Conservation (phyloP, 495 filamentous ascomycete species). For the Aspergillus conjunctus region DNA sequence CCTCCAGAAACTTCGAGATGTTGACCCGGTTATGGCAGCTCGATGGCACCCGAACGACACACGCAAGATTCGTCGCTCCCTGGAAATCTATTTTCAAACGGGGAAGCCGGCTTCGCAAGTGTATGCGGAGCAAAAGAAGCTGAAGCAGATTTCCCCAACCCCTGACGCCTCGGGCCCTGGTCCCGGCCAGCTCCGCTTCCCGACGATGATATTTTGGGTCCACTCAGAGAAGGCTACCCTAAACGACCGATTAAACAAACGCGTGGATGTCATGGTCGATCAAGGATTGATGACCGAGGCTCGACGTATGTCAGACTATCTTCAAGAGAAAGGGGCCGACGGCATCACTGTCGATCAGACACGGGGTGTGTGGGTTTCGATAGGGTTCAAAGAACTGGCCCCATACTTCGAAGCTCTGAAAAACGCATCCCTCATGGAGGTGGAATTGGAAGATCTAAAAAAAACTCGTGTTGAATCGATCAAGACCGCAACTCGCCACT, state of each 20-base stretch:
- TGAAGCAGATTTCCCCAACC: constrained; percentile 31
- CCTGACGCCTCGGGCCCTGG: constrained; percentile 19
- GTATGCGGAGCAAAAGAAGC: constrained; percentile 70
- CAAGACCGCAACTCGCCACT: constrained; percentile 80
- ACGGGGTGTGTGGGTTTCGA: constrained; percentile 91
- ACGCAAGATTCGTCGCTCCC: constrained; percentile 84
- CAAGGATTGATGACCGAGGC: constrained; percentile 74
- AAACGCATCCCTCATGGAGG: constrained; percentile 31
- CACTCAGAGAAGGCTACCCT: constrained; percentile 70
- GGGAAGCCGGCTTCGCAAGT: constrained; percentile 81
- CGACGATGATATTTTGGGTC: constrained; percentile 82
- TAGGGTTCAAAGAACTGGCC: constrained; percentile 90
- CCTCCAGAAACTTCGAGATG: constrained; percentile 67
- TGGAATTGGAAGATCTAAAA: constrained; percentile 48
- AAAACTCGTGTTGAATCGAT: constrained; percentile 56
- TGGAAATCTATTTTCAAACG: constrained; percentile 84
- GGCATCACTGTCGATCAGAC: constrained; percentile 65
- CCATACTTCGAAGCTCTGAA: constrained; percentile 62
- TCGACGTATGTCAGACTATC: constrained; percentile 57
- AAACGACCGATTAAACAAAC: constrained; percentile 66
- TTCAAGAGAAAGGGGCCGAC: constrained; percentile 45
- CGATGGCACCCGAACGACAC: constrained; percentile 92
- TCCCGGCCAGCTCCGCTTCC: constrained; percentile 48
- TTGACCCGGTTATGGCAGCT: constrained; percentile 88
- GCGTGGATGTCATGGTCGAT: constrained; percentile 81